A percentile compares a stretch with the other conserved stretches of the same genome.
Conservation (phyloP, 2,329 filamentous ascomycete genomes). For the Cucurbitaria berberidis region DNA sequence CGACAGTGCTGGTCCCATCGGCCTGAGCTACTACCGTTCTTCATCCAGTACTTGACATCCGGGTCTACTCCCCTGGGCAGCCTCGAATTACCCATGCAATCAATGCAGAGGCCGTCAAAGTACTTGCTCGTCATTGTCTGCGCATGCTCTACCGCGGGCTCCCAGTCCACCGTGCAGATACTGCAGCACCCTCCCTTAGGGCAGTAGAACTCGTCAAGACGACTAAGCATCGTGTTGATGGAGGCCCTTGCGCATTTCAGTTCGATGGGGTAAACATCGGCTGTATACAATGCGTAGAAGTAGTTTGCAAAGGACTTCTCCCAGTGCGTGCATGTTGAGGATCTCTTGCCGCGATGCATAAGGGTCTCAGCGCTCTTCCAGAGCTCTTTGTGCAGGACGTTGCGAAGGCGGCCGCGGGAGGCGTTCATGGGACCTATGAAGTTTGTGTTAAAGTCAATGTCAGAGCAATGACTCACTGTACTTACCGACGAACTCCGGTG, state of each 20-base stretch:
- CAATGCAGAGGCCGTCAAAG: slow-evolving; percentile 44
- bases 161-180: slow-evolving; percentile 18
- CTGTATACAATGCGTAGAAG: slow-evolving; percentile 11
- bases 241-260: not conserved
- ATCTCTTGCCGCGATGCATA: slow-evolving; percentile 5
- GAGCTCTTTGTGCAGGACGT: slow-evolving; percentile 14
- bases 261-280: slow-evolving; percentile 26
- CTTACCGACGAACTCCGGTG: slow-evolving; percentile 25
- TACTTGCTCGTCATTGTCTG: slow-evolving; percentile 8
- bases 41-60: not conserved
- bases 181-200: slow-evolving; percentile 10
- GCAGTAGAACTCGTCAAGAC: not conserved
- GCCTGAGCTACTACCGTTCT: not conserved
- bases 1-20: not conserved
- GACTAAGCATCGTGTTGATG: not conserved
- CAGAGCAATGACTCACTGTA: not conserved
- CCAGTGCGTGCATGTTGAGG: slow-evolving; percentile 18
- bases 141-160: slow-evolving; percentile 4
- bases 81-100: slow-evolving; percentile 34
- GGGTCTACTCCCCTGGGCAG: slow-evolving; percentile 3
- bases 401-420: slow-evolving; percentile 24
- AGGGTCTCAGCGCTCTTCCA: slow-evolving; percentile 20
- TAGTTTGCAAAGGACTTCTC: slow-evolving; percentile 21
- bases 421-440: slow-evolving; percentile 27
- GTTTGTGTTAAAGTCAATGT: not conserved